Evolutionary conservation across 345 rosid genomes (phyloP).

Genomic region (Citrus unshiu): DNA sequence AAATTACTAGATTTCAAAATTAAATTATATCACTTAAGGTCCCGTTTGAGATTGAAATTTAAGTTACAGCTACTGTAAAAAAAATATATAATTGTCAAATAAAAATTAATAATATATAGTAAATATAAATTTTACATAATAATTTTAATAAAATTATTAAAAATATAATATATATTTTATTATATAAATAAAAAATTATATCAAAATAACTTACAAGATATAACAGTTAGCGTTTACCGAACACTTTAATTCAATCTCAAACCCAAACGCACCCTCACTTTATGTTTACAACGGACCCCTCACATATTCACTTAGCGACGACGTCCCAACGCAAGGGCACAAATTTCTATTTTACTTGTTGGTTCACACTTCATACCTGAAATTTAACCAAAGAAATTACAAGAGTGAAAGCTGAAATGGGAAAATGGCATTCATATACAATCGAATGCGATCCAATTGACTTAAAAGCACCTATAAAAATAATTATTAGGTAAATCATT

Average conservation of each 20-base stretch:
- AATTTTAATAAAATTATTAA: no score
- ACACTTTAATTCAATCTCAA: no score
- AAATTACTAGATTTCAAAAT: no score
- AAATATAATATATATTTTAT: no score
- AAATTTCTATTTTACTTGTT: no score
- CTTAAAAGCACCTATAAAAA: not conserved
- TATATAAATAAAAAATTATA: no score
- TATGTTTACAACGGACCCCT: not conserved
- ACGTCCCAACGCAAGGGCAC: not conserved
- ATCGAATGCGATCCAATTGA: not conserved
- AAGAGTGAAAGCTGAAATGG: not conserved
- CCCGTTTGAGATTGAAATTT: fast-evolving
- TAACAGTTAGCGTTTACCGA: fast-evolving
- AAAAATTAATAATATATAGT: no score
- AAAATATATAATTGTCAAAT: no score
- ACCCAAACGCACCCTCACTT: fast-evolving
- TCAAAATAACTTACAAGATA: no score
- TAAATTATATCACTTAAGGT: not conserved
- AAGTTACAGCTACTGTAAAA: fast-evolving
- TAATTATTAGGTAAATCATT: not conserved
- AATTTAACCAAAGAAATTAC: no score
- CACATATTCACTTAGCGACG: not conserved
- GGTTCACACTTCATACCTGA: no score
- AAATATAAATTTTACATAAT: no score
- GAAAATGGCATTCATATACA: not conserved